Evolutionary conservation across 2,329 filamentous ascomycete genomes (phyloP).

Genomic region (Uncinocarpus reesii): DNA sequence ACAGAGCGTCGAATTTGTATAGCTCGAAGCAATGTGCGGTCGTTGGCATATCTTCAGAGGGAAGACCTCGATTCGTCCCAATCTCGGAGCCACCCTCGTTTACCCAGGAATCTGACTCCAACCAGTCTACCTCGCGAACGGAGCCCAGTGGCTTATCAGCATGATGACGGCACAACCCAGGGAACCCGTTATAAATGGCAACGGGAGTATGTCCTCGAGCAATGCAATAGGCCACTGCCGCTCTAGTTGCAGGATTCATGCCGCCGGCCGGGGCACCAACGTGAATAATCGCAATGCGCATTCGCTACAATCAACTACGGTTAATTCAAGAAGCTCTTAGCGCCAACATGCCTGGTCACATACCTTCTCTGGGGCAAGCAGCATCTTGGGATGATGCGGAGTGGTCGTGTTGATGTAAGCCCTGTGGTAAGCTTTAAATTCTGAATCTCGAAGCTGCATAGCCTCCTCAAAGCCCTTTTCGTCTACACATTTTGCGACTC

Average conservation of each 20-base stretch:
- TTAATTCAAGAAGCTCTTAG: not conserved
- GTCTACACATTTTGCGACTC: constrained; percentile 71
- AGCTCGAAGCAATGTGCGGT: constrained; percentile 74
- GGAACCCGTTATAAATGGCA: constrained; percentile 93
- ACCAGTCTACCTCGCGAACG: constrained; percentile 78
- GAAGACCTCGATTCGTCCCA: constrained; percentile 89
- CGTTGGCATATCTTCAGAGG: constrained; percentile 71
- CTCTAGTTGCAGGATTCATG: constrained; percentile 94
- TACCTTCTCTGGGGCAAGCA: constrained; percentile 62
- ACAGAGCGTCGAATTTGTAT: constrained; percentile 83
- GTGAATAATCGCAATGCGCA: constrained; percentile 93
- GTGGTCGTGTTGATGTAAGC: constrained; percentile 88
- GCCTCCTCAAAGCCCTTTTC: constrained; percentile 76
- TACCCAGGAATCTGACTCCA: constrained; percentile 90
- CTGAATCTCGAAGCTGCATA: constrained; percentile 79
- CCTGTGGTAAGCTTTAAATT: constrained; percentile 85
- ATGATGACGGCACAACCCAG: constrained; percentile 84
- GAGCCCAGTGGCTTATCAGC: constrained; percentile 69
- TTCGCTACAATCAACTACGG: constrained; percentile 48
- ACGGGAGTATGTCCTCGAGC: constrained; percentile 85
- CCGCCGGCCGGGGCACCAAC: constrained; percentile 93
- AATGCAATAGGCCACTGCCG: constrained; percentile 84
- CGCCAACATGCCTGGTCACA: too few relatives aligned
- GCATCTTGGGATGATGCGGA: constrained; percentile 58
- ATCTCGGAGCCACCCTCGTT: constrained; percentile 97